Evolutionary conservation across 1,284 basidiomycete genomes (phyloP), one percentile per base, ranked within the genome.

Genomic region (Austroboletus novae-zelandiae): DNA sequence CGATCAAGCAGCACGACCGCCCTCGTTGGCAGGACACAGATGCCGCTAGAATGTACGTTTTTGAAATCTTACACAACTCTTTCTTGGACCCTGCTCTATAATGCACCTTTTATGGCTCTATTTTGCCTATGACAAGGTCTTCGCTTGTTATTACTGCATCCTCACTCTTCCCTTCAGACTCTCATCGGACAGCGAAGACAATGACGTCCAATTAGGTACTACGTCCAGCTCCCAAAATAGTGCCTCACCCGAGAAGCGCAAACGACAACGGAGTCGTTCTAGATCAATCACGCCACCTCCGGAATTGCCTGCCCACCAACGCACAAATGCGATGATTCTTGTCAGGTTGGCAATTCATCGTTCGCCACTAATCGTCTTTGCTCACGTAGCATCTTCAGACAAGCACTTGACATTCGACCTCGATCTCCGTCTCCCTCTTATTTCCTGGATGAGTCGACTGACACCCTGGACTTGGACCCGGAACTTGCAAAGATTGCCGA

Each of bases 211-310:
- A 31, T 70, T 71, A 25, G 69, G 72, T 9, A 60, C 63, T 25
- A 61, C 66, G 34, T 55, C 62, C 51, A 57, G 52, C 29, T 55
- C 57, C 45, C 36, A 46, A 20, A 48, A 46, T 20, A 51, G 57
- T 18, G 13, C 37, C 9, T 55, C 57, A 7, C 57, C 45, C 35
- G 62, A 44, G 47, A 76, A 75, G 52, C 71, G 69, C 47, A 78
- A 73, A 67, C 76, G 71, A 52, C 70, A 55, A 17, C 75, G 80
- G 31, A 83, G 79, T 62, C 81, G 81, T 32, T 89, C 86, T 17
- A 69, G 71, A 30, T 89, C 87, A 3, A 76, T 89, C 35, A 90
- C 87, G 3, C 87, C 87, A 9, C 87, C 88, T 4, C 87, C 87
- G 1, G 72, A 71, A 20, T 62, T 89, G 14, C 69, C 81, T 1